phyloP scores from a whole-genome alignment of 495 filamentous ascomycete genomes.

The Penicillium goetzii region DNA sequence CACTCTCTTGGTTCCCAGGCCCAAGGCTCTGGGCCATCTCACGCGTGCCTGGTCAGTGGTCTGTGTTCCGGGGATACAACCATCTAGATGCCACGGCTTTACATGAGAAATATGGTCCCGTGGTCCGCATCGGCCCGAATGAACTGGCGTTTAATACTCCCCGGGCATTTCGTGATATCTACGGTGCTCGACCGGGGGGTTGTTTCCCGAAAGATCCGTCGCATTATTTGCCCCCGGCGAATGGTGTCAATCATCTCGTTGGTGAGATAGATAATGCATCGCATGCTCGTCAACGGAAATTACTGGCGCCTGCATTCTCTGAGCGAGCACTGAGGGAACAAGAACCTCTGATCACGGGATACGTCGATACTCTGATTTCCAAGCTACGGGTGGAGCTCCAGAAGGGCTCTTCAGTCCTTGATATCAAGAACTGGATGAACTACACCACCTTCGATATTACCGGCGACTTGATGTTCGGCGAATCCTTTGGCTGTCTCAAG shows the following conservation, averaged over 20 bases:
- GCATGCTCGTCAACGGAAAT: constrained; percentile 43
- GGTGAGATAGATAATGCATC: constrained; percentile 23
- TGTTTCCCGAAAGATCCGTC: constrained; percentile 31
- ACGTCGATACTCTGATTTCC: constrained; percentile 46
- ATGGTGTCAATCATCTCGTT: constrained; percentile 30
- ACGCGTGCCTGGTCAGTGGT: constrained; percentile 37
- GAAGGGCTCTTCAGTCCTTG: constrained; percentile 11
- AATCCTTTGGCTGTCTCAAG: constrained; percentile 53
- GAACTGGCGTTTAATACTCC: constrained; percentile 59
- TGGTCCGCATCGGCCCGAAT: constrained; percentile 60
- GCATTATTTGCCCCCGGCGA: constrained; percentile 28
- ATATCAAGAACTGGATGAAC: constrained; percentile 38
- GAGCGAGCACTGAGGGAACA: constrained; percentile 49
- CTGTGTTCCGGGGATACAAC: constrained; percentile 26
- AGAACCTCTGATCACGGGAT: constrained; percentile 38
- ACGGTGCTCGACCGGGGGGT: constrained; percentile 48
- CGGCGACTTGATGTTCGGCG: constrained; percentile 53
- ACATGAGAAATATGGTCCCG: constrained; percentile 48
- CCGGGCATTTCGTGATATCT: constrained; percentile 62
- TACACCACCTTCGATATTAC: constrained; percentile 55
- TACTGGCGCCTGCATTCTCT: constrained; percentile 52
- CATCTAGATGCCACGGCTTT: constrained; percentile 30
- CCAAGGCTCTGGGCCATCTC: constrained; percentile 50
- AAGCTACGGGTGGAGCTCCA: constrained; percentile 22
- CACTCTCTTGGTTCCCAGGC: constrained; percentile 55